phyloP scores from a whole-genome alignment of 768 basidiomycete genomes.

The Suillus clintonianus region DNA sequence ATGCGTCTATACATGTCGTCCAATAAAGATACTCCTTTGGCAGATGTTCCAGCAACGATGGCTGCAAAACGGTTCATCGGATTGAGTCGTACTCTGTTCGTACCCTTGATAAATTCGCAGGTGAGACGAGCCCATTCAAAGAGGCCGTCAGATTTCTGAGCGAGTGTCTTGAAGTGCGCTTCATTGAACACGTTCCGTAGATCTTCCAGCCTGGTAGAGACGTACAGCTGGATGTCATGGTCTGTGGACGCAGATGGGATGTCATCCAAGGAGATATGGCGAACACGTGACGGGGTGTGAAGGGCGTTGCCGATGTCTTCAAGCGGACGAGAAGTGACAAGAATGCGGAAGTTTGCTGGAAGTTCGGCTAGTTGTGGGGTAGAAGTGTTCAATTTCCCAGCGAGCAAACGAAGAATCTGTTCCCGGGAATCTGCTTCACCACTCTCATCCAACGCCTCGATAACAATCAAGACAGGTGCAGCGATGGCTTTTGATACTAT shows the following conservation, averaged over 20 bases:
- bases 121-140: slow-evolving; percentile 11
- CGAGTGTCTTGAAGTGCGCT: neutral
- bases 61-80: slow-evolving; percentile 1
- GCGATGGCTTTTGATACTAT: slow-evolving; percentile 3
- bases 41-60: neutral
- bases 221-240: slow-evolving; percentile 2
- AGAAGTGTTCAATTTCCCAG: neutral
- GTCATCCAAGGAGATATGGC: neutral
- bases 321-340: slow-evolving; percentile 15
- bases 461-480: slow-evolving; percentile 24
- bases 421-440: slow-evolving; percentile 3
- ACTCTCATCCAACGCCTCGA: slow-evolving; percentile 26
- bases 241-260: neutral
- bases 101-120: slow-evolving; percentile 10
- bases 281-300: slow-evolving; percentile 1
- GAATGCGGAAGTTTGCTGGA: slow-evolving; percentile 13
- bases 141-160: slow-evolving; percentile 1
- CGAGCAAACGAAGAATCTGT: slow-evolving; percentile 13
- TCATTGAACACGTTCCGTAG: neutral
- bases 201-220: neutral
- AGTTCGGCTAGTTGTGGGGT: neutral
- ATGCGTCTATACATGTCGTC: slow-evolving; percentile 3
- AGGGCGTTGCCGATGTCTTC: slow-evolving; percentile 9
- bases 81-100: too few relatives aligned
- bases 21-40: neutral